A percentile compares a stretch with the other conserved stretches of the same genome.
These are phyloP conservation scores for Leucocoprinus leucothites DNA, from an alignment of 768 basidiomycete genomes.

Conservation along the genomic window DNA sequence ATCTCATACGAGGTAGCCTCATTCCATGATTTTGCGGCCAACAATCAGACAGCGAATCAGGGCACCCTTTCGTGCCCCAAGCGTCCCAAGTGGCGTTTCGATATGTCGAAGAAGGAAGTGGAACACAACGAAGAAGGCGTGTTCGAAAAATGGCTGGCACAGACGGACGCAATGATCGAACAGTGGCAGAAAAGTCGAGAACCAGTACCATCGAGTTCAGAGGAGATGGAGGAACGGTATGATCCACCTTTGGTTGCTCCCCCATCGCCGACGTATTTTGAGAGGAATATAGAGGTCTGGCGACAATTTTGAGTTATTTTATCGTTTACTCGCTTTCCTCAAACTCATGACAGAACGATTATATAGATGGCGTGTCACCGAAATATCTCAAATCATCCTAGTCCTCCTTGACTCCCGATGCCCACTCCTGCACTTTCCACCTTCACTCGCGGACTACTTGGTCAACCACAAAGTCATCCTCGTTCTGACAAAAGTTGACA, in stretches of 20 bases:
- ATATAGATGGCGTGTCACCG: constrained; percentile 86
- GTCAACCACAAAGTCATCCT: constrained; percentile 55
- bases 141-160: constrained; percentile 74
- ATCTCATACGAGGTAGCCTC: constrained; percentile 39
- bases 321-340: neutral
- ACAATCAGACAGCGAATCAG: constrained; percentile 14
- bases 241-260: constrained; percentile 35
- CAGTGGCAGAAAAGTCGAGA: constrained; percentile 41
- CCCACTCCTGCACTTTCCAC: constrained; percentile 82
- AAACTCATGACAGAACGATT: constrained; percentile 12
- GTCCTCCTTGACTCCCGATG: constrained; percentile 89
- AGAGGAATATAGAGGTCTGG: constrained; percentile 94
- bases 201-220: constrained; percentile 10
- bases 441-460: constrained; percentile 71
- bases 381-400: constrained; percentile 86
- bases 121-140: constrained; percentile 86
- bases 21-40: constrained; percentile 24
- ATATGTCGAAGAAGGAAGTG: constrained; percentile 85
- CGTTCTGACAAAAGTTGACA: constrained; percentile 86
- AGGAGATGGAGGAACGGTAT: constrained; percentile 12
- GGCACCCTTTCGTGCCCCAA: constrained; percentile 48
- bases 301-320: constrained; percentile 69
- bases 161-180: constrained; percentile 56
- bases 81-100: constrained; percentile 84
- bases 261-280: constrained; percentile 74